Conservation (phyloP, 176 grass and related monocot species). For the Avena atlantica region DNA sequence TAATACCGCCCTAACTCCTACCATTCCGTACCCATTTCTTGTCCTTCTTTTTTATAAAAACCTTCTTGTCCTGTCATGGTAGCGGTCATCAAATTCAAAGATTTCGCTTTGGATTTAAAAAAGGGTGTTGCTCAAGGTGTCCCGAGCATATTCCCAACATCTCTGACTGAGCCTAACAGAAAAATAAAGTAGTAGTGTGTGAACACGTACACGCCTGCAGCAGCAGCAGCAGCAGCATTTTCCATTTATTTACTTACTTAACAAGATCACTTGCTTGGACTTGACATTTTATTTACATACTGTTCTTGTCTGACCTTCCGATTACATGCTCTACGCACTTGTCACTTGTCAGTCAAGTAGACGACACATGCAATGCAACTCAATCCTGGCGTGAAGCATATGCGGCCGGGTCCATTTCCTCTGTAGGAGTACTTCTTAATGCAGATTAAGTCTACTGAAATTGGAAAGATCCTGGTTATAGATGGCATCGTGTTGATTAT, state of each 20-base stretch:
- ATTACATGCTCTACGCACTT: too few relatives aligned
- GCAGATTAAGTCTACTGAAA: too few relatives aligned
- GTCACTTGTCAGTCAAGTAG: neutral
- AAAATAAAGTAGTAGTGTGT: neutral
- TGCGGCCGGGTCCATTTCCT: too few relatives aligned
- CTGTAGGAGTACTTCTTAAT: too few relatives aligned
- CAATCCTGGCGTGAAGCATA: too few relatives aligned
- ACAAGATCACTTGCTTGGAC: neutral
- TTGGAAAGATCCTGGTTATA: neutral
- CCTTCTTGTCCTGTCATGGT: neutral
- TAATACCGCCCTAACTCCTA: too few relatives aligned
- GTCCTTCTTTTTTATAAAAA: neutral
- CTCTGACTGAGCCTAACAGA: neutral
- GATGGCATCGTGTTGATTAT: neutral
- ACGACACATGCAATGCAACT: too few relatives aligned
- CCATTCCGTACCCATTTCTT: neutral
- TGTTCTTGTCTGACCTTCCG: too few relatives aligned
- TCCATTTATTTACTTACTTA: too few relatives aligned
- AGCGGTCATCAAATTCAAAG: neutral
- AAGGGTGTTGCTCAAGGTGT: neutral
- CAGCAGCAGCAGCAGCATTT: too few relatives aligned
- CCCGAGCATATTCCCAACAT: too few relatives aligned
- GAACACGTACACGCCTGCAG: neutral
- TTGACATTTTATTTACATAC: neutral
- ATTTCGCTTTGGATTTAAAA: neutral